Base-by-base conservation (phyloP, 1,139 yeast genomes). In the Blastobotrys proliferans region DNA sequence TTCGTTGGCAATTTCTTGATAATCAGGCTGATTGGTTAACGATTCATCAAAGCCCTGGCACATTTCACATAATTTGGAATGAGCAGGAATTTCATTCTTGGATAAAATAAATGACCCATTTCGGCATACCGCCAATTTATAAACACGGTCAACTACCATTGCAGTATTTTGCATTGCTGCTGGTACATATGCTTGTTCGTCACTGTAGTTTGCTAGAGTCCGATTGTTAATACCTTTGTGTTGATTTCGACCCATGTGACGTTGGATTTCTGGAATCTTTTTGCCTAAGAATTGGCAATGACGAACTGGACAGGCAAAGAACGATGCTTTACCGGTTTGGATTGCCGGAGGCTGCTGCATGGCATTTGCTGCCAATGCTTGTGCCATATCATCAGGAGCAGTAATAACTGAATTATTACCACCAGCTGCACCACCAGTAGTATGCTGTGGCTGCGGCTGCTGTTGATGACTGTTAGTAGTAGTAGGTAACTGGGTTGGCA, bases 231-330 rank as follows among this genome's bases (percentile, higher is more conserved):
- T 35, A 11, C 44, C 44, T 35, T 40, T 40, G 39, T 40, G 44
- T 27, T 40, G 44, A 30, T 40, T 40, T 22, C 44, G 35, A 22
- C 44, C 44, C 44, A 40, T 40, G 16, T 40, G 44, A n/a, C 44
- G 39, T 16, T 40, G 44, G 11, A 40, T 40, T 28, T 40, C 44
- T 8, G 44, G 44, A 11, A 40, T 26, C 22, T 40, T 40, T 27
- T 40, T 40, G 19, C 44, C 44, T 25, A 40, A 13, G 25, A 40
- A 40, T 24, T 40, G 44, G 24, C 44, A 40, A 22, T 40, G 44
- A 6, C 40, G 35, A 10, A 40, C 39, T 6, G 44, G 44, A 29
- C 44, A 40, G 16, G 44, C 39, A 30, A 27, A 40, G 20, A 18
- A 40, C 21, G 35, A 11, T 1, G 42, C 35, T 2, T 25, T 30